Evolutionary conservation across 805 yeast genomes (phyloP), one percentile per base, ranked within the genome.

Genomic region (Ogataea salicorniae): DNA sequence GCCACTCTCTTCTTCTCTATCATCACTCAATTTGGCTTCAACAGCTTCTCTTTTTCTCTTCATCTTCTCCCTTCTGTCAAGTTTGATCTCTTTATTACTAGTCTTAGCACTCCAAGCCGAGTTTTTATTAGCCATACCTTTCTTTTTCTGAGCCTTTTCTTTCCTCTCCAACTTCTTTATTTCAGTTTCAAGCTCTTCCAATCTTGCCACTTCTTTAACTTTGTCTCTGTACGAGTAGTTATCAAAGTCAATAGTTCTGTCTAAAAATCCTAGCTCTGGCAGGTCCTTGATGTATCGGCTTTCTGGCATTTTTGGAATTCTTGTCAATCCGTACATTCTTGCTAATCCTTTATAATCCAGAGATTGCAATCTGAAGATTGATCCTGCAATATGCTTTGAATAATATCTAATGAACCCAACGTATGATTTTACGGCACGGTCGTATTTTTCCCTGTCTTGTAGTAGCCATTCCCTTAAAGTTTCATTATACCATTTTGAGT

Each of bases 301-400:
- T 61, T 94, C 99, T 0, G 99, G 99, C 98, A 95, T 94, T 56
- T 83, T 80, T 8, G 99, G 99, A 49, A 92, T 68, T 55, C 97
- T 74, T 39, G 87, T 66, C 2, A 94, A 66, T 1, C 97, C 96
- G 64, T 86, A 90, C 70, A 87, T 74, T 53, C 72, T 76, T 1
- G 94, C 96, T 7, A 86, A 53, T 0, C 83, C 85, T 23, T 82
- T 62, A 56, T 85, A 85, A 62, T 92, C 95, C 46, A 94, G 67
- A 7, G 80, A 67, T 43, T 77, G 77, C 22, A 87, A 57, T 52
- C 98, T 73, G 70, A 94, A 94, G 16, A 94, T 92, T 0, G 97
- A 90, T 5, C 84, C 71, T 0, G 97, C 95, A 13, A 84, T 67
- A 66, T 94, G 99, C 61, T 90, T 91, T 14, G 90, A 79, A 62